Conservation (phyloP, 768 basidiomycete genomes). For the Russula sp. region DNA sequence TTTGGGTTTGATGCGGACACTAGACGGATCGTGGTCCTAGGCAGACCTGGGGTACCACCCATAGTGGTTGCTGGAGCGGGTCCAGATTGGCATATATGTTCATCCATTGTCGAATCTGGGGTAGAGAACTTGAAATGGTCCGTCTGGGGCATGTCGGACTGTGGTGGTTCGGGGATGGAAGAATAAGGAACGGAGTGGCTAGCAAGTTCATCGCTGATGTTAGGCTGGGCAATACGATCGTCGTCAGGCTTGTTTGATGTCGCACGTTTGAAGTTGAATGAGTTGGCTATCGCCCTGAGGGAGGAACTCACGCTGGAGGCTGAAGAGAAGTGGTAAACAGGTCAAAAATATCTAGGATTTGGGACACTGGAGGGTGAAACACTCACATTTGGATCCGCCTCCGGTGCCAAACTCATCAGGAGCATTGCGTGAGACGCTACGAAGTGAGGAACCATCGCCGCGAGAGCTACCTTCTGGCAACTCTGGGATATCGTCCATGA, state of each 20-base stretch:
- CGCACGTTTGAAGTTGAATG: conserved; percentile 60
- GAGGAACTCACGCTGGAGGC: conserved; percentile 63
- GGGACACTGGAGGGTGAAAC: neutral
- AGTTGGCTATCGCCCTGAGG: conserved; percentile 67
- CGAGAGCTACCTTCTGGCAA: conserved; percentile 46
- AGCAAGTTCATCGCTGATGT: conserved; percentile 22
- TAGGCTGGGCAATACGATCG: conserved; percentile 24
- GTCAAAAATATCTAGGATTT: neutral
- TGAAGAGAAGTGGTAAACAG: conserved; percentile 24
- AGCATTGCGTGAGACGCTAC: conserved; percentile 30
- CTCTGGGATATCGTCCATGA: conserved; percentile 78
- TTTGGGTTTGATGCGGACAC: conserved; percentile 26
- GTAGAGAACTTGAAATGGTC: conserved; percentile 44
- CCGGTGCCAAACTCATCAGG: conserved; percentile 70
- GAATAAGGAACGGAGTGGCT: conserved; percentile 18
- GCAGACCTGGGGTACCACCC: conserved; percentile 39
- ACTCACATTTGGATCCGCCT: conserved; percentile 47
- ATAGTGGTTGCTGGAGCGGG: conserved; percentile 51
- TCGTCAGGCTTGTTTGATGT: conserved; percentile 29
- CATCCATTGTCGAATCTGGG: conserved; percentile 26
- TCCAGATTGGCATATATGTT: conserved; percentile 50
- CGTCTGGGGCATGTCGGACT: conserved; percentile 33
- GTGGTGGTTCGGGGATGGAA: conserved; percentile 18
- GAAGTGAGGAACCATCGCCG: conserved; percentile 43
- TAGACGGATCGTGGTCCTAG: conserved; percentile 40